phyloP scores from a whole-genome alignment of 306 rosid species.

The Bauhinia variegata region DNA sequence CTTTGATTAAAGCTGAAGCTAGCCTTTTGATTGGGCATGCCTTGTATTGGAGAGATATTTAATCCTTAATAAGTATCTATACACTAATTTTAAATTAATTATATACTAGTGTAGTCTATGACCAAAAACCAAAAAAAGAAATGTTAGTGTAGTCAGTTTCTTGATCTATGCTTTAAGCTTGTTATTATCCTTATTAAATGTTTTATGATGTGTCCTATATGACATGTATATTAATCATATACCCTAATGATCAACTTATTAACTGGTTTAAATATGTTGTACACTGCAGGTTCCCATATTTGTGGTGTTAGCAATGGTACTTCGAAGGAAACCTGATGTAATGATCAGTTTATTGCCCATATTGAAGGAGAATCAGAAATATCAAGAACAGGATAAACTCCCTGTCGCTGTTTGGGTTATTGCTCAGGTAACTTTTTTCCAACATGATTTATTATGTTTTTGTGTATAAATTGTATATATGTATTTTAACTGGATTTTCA shows the following conservation, averaged over 20 bases:
- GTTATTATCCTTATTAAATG: background rate
- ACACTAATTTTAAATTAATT: background rate
- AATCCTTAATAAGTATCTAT: background rate
- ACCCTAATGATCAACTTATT: slow-evolving; percentile 10
- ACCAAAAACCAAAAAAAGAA: no score
- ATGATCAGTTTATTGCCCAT: slow-evolving; percentile 49
- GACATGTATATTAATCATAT: no score
- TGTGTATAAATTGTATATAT: background rate
- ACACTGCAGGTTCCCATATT: slow-evolving; percentile 56
- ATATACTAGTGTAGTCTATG: background rate
- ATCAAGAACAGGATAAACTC: slow-evolving; percentile 52
- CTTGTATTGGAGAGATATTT: no score
- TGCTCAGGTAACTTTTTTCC: slow-evolving; percentile 48
- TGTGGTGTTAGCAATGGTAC: slow-evolving; percentile 52
- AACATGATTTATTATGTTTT: slow-evolving; percentile 4
- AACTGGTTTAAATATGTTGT: slow-evolving; percentile 10
- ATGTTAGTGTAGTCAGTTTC: no score
- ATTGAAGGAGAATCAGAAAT: slow-evolving; percentile 45
- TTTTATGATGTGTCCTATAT: no score
- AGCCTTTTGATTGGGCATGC: no score
- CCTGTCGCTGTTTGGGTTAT: slow-evolving; percentile 50
- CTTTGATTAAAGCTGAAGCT: no score
- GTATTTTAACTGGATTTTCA: slow-evolving; percentile 27
- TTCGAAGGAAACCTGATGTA: slow-evolving; percentile 53
- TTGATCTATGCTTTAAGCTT: background rate